Percentiles rank a stretch among this genome's conserved stretches.
phyloP scores from a whole-genome alignment of 805 yeast genomes.

The Ogataea sp. region DNA sequence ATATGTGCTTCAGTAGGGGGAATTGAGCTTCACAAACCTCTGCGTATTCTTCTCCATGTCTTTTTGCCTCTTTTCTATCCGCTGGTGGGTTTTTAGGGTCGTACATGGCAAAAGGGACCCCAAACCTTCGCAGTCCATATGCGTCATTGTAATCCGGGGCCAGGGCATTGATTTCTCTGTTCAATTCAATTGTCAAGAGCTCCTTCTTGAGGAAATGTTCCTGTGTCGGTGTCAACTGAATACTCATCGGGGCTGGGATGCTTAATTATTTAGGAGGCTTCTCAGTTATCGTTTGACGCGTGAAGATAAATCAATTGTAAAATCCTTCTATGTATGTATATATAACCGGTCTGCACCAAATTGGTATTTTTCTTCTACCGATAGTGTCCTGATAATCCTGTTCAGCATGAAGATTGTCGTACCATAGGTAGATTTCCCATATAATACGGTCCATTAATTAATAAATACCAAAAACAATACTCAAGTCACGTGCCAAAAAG shows the following conservation, averaged over 20 bases:
- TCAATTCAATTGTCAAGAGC: slow-evolving; percentile 53
- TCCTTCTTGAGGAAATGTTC: slow-evolving; percentile 88
- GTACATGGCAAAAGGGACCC: slow-evolving; percentile 59
- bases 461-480: no score
- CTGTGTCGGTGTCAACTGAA: slow-evolving; percentile 46
- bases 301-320: no score
- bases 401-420: no score
- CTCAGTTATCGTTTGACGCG: no score
- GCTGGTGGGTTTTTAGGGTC: slow-evolving; percentile 31
- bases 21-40: slow-evolving; percentile 31
- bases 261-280: not conserved
- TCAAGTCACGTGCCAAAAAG: no score
- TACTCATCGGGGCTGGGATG: no score
- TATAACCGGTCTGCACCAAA: no score
- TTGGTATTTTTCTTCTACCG: no score
- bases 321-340: no score
- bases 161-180: slow-evolving; percentile 51
- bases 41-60: slow-evolving; percentile 9
- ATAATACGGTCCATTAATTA: no score
- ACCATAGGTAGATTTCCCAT: no score
- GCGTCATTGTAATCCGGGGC: slow-evolving; percentile 40
- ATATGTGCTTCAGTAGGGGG: slow-evolving; percentile 64
- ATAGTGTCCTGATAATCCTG: no score
- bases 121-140: slow-evolving; percentile 59
- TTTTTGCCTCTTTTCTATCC: slow-evolving; percentile 8